Percentiles rank a stretch among this genome's conserved stretches.
These are phyloP conservation scores for Massariosphaeria phaeospora DNA, from an alignment of 495 filamentous ascomycete species.

Conservation along the genomic window DNA sequence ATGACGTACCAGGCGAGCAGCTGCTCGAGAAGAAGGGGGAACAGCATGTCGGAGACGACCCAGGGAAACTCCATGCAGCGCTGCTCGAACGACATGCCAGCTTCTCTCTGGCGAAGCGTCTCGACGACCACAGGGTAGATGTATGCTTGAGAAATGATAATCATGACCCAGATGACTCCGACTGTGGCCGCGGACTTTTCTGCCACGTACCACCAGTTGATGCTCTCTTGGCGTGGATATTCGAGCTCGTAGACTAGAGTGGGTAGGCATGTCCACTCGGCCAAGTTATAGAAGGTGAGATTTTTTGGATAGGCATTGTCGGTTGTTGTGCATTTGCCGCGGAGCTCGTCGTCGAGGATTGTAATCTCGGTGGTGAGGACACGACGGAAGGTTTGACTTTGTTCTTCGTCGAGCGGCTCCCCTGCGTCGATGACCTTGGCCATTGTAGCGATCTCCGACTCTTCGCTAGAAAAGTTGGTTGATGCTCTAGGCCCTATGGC, in stretches of 20 bases:
- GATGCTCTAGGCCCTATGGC: constrained; percentile 38
- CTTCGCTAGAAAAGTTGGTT: constrained; percentile 37
- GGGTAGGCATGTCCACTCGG: constrained; percentile 66
- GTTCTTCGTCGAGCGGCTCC: constrained; percentile 53
- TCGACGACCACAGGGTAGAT: constrained; percentile 64
- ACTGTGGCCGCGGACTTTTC: constrained; percentile 65
- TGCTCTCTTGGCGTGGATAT: constrained; percentile 62
- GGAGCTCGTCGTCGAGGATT: constrained; percentile 57
- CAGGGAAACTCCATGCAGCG: constrained; percentile 63
- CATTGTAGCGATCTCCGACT: constrained; percentile 51
- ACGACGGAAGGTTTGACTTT: constrained; percentile 54
- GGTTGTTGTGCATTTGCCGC: constrained; percentile 47
- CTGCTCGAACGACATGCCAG: constrained; percentile 52
- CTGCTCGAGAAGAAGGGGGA: constrained; percentile 73
- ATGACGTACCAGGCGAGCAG: constrained; percentile 68
- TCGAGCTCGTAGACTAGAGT: constrained; percentile 73
- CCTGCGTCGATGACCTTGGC: constrained; percentile 52
- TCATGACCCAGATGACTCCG: constrained; percentile 62
- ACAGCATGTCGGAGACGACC: constrained; percentile 63
- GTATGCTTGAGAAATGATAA: constrained; percentile 48
- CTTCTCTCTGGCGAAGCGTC: constrained; percentile 59
- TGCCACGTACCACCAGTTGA: constrained; percentile 66
- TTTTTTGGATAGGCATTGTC: constrained; percentile 59
- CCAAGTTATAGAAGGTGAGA: constrained; percentile 59
- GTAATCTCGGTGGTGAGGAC: constrained; percentile 60